These are phyloP conservation scores for Colletotrichum limetticola DNA, from an alignment of 2,329 filamentous ascomycete genomes.

Conservation along the genomic window DNA sequence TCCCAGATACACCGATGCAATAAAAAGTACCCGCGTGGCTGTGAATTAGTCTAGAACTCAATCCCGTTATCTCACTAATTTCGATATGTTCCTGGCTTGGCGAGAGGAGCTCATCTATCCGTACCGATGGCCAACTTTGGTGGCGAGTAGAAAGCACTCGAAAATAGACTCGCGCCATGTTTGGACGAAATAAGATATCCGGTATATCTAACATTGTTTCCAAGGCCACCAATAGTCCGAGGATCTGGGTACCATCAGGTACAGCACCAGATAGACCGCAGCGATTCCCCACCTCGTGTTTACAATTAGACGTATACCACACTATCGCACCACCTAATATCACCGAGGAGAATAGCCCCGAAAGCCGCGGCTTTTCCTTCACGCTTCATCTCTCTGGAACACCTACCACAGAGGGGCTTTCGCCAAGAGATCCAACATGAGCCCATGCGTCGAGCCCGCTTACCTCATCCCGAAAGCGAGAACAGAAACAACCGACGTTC, in stretches of 20 bases:
- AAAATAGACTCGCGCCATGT: background rate
- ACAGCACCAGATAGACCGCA: background rate
- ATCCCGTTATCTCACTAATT: background rate
- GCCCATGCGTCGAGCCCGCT: background rate
- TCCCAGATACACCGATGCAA: background rate
- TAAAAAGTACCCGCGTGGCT: background rate
- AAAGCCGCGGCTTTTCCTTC: background rate
- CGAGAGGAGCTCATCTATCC: background rate
- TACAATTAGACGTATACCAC: background rate
- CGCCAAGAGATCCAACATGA: background rate
- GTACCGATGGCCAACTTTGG: too few relatives aligned
- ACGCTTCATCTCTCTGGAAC: background rate
- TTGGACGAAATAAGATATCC: constrained; percentile 9
- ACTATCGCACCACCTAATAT: too few relatives aligned
- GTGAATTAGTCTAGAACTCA: background rate
- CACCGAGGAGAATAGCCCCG: background rate
- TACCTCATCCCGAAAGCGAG: constrained; percentile 4
- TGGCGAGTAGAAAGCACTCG: background rate
- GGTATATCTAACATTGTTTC: background rate
- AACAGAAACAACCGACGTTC: background rate
- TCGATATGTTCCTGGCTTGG: background rate
- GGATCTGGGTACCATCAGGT: background rate
- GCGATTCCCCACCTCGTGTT: background rate
- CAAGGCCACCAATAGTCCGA: background rate
- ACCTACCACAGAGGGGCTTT: background rate